These are phyloP conservation scores for Ricinus communis DNA, from an alignment of 345 rosid species.

Conservation along the genomic window DNA sequence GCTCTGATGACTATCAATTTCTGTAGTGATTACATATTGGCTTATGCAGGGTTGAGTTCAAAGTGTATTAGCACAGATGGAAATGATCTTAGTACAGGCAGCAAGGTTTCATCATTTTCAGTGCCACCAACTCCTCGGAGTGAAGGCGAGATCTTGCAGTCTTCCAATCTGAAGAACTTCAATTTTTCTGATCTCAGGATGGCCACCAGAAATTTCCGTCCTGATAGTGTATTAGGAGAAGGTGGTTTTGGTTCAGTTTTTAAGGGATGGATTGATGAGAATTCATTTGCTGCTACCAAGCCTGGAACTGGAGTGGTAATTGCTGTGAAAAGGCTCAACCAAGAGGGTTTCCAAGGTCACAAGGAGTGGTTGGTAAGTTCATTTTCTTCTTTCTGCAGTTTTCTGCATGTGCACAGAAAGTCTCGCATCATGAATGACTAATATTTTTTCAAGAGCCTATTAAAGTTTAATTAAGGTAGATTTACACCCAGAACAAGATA, in stretches of 20 bases:
- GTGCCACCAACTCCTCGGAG: constrained; percentile 70
- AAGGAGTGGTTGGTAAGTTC: constrained; percentile 93
- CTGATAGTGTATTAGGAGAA: constrained; percentile 92
- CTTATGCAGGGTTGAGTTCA: constrained; percentile 46
- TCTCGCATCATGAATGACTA: neutral
- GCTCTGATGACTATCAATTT: constrained; percentile 6
- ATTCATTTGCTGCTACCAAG: constrained; percentile 56
- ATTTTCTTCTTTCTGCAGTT: constrained; percentile 14
- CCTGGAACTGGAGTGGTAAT: constrained; percentile 87
- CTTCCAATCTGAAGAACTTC: constrained; percentile 68
- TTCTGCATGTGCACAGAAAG: neutral
- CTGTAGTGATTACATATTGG: constrained; percentile 1
- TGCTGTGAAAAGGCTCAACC: constrained; percentile 90
- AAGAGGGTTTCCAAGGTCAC: constrained; percentile 91
- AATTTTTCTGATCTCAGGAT: constrained; percentile 62
- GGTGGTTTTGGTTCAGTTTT: constrained; percentile 98
- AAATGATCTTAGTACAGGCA: constrained; percentile 46
- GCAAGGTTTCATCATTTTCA: constrained; percentile 57
- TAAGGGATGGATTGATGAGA: constrained; percentile 94
- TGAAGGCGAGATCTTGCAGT: constrained; percentile 85
- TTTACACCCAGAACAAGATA: neutral
- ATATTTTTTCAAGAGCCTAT: neutral
- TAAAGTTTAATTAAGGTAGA: neutral
- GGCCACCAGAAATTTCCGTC: constrained; percentile 86
- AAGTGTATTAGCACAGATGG: constrained; percentile 46